Evolutionary conservation across 1,139 yeast genomes (phyloP).

Genomic region (Kodamaea suecica): DNA sequence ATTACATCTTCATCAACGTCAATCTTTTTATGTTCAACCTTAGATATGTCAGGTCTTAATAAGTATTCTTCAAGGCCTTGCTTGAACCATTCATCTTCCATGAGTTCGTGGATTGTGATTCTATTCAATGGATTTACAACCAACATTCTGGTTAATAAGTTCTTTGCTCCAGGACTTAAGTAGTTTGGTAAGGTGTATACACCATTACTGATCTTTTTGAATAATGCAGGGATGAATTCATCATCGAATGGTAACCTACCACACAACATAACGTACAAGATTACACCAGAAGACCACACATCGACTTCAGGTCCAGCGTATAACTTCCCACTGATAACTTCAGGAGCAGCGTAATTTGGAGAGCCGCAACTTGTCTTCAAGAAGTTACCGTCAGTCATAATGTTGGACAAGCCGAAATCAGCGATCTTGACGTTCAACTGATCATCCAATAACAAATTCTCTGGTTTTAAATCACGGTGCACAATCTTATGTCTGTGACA

Average conservation of each 20-base stretch:
- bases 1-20: constrained; percentile 79
- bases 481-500: constrained; percentile 98
- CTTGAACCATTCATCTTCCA: constrained; percentile 96
- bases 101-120: constrained; percentile 89
- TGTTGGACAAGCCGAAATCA: constrained; percentile 91
- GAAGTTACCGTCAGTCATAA: constrained; percentile 98
- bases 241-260: constrained; percentile 98
- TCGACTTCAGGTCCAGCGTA: constrained; percentile 99
- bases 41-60: constrained; percentile 62
- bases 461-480: constrained; percentile 94
- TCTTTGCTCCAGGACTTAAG: constrained; percentile 83
- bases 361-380: constrained; percentile 95
- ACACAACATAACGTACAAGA: constrained; percentile 92
- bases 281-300: constrained; percentile 98
- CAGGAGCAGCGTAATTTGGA: constrained; percentile 98
- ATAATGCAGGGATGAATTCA: constrained; percentile 92
- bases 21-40: constrained; percentile 37
- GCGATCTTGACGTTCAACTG: constrained; percentile 93
- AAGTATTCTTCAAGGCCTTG: constrained; percentile 80
- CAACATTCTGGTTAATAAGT: constrained; percentile 83
- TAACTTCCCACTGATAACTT: constrained; percentile 91
- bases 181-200: constrained; percentile 91
- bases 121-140: constrained; percentile 96
- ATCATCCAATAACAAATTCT: constrained; percentile 86
- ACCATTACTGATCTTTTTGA: constrained; percentile 93